Percentiles rank a stretch among this genome's conserved stretches.
phyloP scores from a whole-genome alignment of 2,329 filamentous ascomycete genomes.

The Cercospora sesami region DNA sequence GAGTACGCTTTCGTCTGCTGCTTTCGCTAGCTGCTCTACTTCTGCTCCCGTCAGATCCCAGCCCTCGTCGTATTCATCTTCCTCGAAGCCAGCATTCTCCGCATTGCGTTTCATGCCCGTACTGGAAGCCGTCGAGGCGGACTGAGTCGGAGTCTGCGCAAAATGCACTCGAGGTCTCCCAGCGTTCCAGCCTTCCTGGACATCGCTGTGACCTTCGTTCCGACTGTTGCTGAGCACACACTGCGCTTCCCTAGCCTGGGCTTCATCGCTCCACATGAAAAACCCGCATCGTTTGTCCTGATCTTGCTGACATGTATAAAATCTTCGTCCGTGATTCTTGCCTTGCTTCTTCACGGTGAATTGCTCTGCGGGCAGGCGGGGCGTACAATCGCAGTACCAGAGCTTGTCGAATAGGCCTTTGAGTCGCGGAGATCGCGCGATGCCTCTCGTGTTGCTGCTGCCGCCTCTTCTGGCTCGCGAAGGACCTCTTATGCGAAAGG shows the following conservation, averaged over 20 bases:
- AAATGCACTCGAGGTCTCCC: conserved; percentile 18
- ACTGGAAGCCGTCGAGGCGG: conserved; percentile 15
- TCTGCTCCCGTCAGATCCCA: conserved; percentile 40
- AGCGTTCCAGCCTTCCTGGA: conserved; percentile 35
- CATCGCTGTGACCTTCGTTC: conserved; percentile 42
- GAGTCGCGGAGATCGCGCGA: conserved; percentile 8
- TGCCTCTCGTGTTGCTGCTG: conserved; percentile 2
- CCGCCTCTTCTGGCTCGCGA: conserved; percentile 9
- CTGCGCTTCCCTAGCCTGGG: conserved; percentile 50
- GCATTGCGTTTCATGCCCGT: conserved; percentile 38
- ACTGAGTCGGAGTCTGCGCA: conserved; percentile 23
- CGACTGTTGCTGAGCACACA: conserved; percentile 51
- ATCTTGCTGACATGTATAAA: conserved; percentile 60
- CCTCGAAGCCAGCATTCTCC: conserved; percentile 25
- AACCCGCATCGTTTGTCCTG: conserved; percentile 54
- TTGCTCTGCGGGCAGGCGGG: conserved; percentile 54
- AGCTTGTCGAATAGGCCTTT: conserved; percentile 39
- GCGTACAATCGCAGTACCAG: conserved; percentile 59
- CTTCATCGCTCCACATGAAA: conserved; percentile 60
- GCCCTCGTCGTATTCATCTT: conserved; percentile 33
- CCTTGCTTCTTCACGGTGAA: conserved; percentile 60
- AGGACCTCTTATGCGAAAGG: background rate
- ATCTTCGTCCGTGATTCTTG: conserved; percentile 53
- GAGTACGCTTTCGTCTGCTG: conserved; percentile 27
- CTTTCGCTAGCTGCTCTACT: conserved; percentile 37